Conservation (phyloP, 2,329 filamentous ascomycete species). For the Aphanoascus verrucosus region DNA sequence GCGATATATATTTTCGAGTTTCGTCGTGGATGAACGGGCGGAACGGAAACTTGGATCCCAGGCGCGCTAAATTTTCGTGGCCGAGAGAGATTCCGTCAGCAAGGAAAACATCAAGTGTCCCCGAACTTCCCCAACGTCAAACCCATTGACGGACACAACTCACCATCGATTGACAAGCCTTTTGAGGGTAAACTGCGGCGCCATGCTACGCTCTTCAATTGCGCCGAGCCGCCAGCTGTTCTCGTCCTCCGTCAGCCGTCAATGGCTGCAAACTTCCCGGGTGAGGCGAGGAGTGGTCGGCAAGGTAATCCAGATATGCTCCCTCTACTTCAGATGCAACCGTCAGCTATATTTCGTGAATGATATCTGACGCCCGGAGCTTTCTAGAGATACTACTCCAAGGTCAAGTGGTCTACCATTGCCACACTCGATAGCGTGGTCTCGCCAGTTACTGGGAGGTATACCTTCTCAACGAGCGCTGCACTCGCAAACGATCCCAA, state of each 20-base stretch:
- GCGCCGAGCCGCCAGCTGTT: slow-evolving; percentile 37
- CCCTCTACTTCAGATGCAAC: not conserved
- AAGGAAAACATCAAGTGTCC: not conserved
- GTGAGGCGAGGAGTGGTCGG: slow-evolving; percentile 22
- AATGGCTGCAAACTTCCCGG: slow-evolving; percentile 32
- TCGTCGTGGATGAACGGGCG: not conserved
- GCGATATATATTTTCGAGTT: too few species aligned
- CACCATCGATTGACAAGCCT: slow-evolving; percentile 6
- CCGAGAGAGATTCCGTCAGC: not conserved
- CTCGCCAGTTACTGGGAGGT: slow-evolving; percentile 19
- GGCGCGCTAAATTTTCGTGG: slow-evolving; percentile 9
- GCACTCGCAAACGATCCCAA: slow-evolving; percentile 14
- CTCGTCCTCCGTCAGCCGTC: slow-evolving; percentile 31
- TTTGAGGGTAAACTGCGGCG: slow-evolving; percentile 26
- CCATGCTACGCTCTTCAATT: slow-evolving; percentile 48
- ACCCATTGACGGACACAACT: not conserved
- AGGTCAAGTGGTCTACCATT: slow-evolving; percentile 18
- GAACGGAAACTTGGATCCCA: not conserved
- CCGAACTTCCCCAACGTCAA: not conserved
- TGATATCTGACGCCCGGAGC: not conserved
- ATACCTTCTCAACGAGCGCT: slow-evolving; percentile 15
- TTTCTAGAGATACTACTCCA: slow-evolving; percentile 25
- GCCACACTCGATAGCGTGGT: slow-evolving; percentile 15
- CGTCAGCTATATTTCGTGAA: not conserved
- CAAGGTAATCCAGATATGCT: slow-evolving; percentile 26